Conservation (phyloP, 106 monocot genomes). For the Triglochin maritima region DNA sequence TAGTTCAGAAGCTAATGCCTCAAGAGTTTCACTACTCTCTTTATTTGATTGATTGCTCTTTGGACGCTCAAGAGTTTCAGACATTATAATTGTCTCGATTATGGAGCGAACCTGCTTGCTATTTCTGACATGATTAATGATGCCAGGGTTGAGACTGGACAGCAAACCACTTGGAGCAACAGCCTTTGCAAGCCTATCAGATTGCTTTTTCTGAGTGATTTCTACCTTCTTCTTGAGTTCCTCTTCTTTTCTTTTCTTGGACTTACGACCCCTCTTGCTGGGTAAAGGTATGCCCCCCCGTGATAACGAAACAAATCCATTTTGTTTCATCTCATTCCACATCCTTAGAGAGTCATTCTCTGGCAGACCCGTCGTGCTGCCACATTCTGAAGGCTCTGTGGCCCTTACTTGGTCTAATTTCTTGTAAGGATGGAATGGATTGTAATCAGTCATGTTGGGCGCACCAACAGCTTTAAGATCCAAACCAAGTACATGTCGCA, state of each 20-base stretch:
- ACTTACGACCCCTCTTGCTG: conserved; percentile 31
- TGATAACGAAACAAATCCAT: conserved; percentile 67
- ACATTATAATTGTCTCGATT: conserved; percentile 62
- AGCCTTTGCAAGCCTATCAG: conserved; percentile 27
- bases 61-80: conserved; percentile 34
- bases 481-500: not conserved
- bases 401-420: conserved; percentile 31
- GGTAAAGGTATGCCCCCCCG: conserved; percentile 38
- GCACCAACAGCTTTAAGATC: conserved; percentile 11
- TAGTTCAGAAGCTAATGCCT: conserved; percentile 4
- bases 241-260: conserved; percentile 46
- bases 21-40: conserved; percentile 8
- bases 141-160: conserved; percentile 77
- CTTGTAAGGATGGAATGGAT: conserved; percentile 66
- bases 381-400: conserved; percentile 58
- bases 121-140: conserved; percentile 91
- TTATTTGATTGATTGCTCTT: conserved; percentile 9
- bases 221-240: conserved; percentile 39
- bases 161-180: conserved; percentile 67
- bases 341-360: conserved; percentile 47
- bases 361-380: conserved; percentile 54
- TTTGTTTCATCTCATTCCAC: conserved; percentile 90
- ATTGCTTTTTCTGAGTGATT: conserved; percentile 26
- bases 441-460: conserved; percentile 12
- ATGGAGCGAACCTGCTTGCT: conserved; percentile 81